Percentiles rank a stretch among this genome's conserved stretches.
phyloP scores from a whole-genome alignment of 2,329 filamentous ascomycete genomes.

The Hypoxylon sp. region DNA sequence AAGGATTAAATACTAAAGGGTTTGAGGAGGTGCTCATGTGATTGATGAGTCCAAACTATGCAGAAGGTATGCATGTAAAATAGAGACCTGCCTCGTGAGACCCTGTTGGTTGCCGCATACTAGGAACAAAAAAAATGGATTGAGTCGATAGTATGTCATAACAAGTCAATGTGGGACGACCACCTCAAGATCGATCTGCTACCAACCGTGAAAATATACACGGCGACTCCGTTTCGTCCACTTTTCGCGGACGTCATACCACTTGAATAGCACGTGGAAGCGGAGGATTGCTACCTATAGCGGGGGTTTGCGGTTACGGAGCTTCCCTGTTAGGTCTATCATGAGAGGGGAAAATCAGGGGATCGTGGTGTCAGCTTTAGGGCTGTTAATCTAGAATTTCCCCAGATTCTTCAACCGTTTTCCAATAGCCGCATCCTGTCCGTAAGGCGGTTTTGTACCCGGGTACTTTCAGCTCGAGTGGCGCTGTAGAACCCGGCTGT shows the following conservation, averaged over 20 bases:
- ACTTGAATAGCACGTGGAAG: constrained; percentile 30
- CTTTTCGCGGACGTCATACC: constrained; percentile 43
- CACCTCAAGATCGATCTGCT: constrained; percentile 11
- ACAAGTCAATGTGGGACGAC: constrained; percentile 35
- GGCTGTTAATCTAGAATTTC: constrained; percentile 31
- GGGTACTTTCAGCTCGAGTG: constrained; percentile 19
- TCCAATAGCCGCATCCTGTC: constrained; percentile 36
- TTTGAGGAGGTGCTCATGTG: constrained; percentile 34
- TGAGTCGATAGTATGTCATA: constrained; percentile 21
- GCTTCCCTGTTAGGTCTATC: constrained; percentile 28
- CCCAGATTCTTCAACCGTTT: constrained; percentile 35
- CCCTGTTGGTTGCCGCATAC: constrained; percentile 18
- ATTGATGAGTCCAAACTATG: constrained; percentile 2
- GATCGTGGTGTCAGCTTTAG: constrained; percentile 39
- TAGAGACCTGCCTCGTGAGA: constrained; percentile 18
- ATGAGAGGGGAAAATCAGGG: constrained; percentile 41
- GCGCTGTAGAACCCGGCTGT: constrained; percentile 16
- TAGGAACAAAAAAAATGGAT: constrained; percentile 12
- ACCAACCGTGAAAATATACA: constrained; percentile 25
- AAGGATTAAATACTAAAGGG: constrained; percentile 33
- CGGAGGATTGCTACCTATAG: constrained; percentile 20
- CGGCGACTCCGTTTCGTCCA: constrained; percentile 43
- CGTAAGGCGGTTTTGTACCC: constrained; percentile 20
- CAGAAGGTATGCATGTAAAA: neutral
- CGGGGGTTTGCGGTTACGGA: constrained; percentile 38